A percentile compares a stretch with the other conserved stretches of the same genome.
Evolutionary conservation across 2,329 filamentous ascomycete genomes (phyloP).

Genomic region (Fusarium sp.): DNA sequence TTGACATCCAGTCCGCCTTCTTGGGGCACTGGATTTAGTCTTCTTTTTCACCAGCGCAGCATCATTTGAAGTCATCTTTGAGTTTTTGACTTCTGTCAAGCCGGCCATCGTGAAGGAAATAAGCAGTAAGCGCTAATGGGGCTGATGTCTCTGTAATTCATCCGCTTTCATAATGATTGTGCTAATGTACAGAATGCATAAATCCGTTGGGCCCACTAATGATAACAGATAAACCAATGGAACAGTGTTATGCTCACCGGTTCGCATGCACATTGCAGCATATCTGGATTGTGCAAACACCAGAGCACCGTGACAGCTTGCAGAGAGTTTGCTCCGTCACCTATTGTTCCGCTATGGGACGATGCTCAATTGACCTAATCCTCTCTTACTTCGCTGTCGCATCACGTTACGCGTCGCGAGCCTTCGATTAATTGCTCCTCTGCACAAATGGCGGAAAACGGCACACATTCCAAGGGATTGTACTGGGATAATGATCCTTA

Average conservation of each 20-base stretch:
- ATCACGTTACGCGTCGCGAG: no score
- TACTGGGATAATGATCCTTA: background rate
- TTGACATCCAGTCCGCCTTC: constrained; percentile 13
- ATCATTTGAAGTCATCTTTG: background rate
- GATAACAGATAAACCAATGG: background rate
- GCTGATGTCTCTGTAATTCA: background rate
- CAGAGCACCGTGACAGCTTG: no score
- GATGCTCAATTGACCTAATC: no score
- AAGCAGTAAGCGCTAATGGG: constrained; percentile 15
- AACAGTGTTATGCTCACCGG: rapidly evolving
- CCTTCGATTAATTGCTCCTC: background rate
- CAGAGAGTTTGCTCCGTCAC: no score
- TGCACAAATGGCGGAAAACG: background rate
- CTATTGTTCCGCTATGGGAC: no score
- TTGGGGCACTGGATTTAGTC: background rate
- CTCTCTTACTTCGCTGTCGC: no score
- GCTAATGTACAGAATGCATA: no score
- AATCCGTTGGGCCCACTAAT: no score
- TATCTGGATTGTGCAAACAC: background rate
- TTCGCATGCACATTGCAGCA: background rate
- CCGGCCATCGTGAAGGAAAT: background rate
- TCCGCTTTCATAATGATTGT: background rate
- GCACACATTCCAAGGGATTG: no score
- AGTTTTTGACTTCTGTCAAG: background rate
- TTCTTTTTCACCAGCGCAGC: background rate